Evolutionary conservation across 2,329 filamentous ascomycete species (phyloP), one percentile per base, ranked within the genome.

Genomic region (Penicillium sp.): DNA sequence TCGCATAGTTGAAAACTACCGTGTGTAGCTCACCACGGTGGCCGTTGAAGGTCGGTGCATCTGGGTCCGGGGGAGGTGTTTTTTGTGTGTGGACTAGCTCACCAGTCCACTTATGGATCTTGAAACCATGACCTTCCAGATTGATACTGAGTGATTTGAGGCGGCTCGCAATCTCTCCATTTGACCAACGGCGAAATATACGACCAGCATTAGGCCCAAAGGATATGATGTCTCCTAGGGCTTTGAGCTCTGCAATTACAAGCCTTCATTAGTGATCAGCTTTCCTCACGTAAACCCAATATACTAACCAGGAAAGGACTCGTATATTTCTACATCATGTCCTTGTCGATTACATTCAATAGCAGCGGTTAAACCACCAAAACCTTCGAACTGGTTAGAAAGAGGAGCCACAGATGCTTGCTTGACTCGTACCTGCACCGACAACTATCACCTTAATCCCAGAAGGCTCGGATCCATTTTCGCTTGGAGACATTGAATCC

Each of bases 271-370:
- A 43, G 24, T 13, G 18, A 6, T n/a, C 7, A 9, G 3, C 26
- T 19, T 70, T 36, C 45, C 57, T 5, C 33, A 50, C 46, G 21
- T 48, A 36, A 33, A 39, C 50, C 52, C 16, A 23, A 19, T 26
- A 43, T 36, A 26, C 58, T 48, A 49, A 65, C 66, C 64, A 19
- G 79, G 73, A 55, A 85, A 86, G 1, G 79, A 77, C 62, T 86
- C 84, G 66, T 85, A 84, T 55, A 87, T 77, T 51, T 79, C 72
- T 16, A 85, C 83, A 11, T 77, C 73, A 65, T 87, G 85, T 14
- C 85, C 85, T 59, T 87, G 82, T 14, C 83, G 79, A 56, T 82
- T 78, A 63, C 83, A 86, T 70, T 87, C 85, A 56, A 87, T 84
- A 37, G 84, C 84, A 16, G 84, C 82, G 6, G 83, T 83, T 24